Evolutionary conservation across 192 early-diverging fungal genomes (phyloP).

Genomic region (Coemansia sp.): DNA sequence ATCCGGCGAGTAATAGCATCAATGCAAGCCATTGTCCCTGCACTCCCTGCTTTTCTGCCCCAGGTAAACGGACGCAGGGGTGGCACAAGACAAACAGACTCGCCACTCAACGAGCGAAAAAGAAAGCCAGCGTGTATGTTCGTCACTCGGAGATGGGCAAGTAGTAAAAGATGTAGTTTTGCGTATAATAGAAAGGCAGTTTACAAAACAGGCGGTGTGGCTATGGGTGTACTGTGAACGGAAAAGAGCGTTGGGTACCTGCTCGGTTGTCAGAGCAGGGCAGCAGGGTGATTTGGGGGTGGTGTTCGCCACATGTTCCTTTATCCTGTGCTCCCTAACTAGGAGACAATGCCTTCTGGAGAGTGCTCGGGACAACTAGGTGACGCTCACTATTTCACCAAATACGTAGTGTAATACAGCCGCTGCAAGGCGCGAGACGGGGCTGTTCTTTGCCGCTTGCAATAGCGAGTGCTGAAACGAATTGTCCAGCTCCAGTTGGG

Average conservation of each 20-base stretch:
- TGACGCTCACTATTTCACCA: constrained; percentile 3
- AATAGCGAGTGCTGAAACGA: not conserved
- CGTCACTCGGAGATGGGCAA: not conserved
- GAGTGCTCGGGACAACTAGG: not conserved
- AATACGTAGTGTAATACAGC: constrained; percentile 4
- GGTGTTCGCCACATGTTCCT: not conserved
- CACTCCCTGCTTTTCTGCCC: not conserved
- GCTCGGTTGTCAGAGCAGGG: not conserved
- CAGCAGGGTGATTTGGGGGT: not conserved
- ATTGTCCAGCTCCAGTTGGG: not conserved
- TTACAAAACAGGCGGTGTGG: not conserved
- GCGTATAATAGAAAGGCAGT: not conserved
- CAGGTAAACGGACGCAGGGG: not conserved
- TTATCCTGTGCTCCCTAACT: not conserved
- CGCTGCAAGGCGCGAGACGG: constrained; percentile 4
- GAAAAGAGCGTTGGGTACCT: not conserved
- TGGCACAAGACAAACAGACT: not conserved
- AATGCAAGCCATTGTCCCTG: constrained; percentile 1
- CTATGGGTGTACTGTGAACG: not conserved
- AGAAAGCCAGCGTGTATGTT: not conserved
- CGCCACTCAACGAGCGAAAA: not conserved
- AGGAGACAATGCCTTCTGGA: not conserved
- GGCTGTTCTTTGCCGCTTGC: not conserved
- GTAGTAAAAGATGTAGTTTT: not conserved
- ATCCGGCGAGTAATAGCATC: not conserved